A percentile compares a stretch with the other conserved stretches of the same genome.
These are phyloP conservation scores for Suaeda aralocaspica DNA, from an alignment of 148 eudicot species.

Conservation along the genomic window DNA sequence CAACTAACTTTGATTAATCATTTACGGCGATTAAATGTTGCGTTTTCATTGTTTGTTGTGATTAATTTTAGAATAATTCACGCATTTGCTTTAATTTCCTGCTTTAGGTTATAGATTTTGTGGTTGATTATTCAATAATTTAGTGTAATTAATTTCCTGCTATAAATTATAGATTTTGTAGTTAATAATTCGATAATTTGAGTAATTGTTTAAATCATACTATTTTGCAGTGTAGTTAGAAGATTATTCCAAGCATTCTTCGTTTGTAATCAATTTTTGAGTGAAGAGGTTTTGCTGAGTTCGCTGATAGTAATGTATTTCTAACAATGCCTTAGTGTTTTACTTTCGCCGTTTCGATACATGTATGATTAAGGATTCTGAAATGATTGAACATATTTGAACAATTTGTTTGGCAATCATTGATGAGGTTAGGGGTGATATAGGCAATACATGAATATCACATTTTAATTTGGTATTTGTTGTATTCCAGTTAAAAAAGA, in stretches of 20 bases:
- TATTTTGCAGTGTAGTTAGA: neutral
- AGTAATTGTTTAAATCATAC: no score
- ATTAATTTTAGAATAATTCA: no score
- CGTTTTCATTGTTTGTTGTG: no score
- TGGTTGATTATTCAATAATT: no score
- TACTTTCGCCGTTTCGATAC: neutral
- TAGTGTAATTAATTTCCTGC: no score
- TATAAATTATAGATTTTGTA: no score
- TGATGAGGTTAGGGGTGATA: neutral
- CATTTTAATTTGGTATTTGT: neutral
- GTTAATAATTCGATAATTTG: no score
- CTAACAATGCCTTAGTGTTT: neutral
- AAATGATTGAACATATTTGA: neutral
- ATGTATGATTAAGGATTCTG: neutral
- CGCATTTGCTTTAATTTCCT: no score
- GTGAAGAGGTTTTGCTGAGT: neutral
- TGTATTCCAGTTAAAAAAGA: slow-evolving; percentile 23
- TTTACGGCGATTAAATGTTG: no score
- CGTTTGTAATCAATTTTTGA: neutral
- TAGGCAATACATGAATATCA: neutral
- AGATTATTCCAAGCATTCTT: neutral
- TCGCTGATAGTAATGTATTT: neutral
- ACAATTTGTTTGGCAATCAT: neutral
- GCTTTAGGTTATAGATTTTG: no score
- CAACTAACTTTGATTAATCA: no score